Base-by-base conservation (phyloP, 306 rosid genomes). In the Vicia faba region DNA sequence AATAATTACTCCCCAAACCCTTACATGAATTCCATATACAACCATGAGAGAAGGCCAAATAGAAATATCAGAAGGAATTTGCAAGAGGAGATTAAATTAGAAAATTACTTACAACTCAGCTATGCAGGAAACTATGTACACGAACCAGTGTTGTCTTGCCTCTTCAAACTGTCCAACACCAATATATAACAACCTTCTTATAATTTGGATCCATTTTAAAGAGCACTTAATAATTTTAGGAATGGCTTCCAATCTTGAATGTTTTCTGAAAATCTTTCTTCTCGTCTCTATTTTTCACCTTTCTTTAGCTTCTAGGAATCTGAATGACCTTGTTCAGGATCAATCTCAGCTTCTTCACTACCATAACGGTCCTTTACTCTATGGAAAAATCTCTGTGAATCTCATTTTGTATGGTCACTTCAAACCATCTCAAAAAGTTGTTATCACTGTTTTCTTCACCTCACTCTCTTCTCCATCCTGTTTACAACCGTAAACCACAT, bases 381-480 rank as follows among this genome's bases (percentile, higher is more conserved):
- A 84, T 4, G 97, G 97, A 14, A 86, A 84, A 80, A 91, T 91
- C 71, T 20, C 88, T 2, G 61, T 91, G 0, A 91, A 85, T 16
- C 95, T 86, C 16, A 82, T 91, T 2, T 91, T 96, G 97, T 91
- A 91, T 49, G 97, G 97, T 1, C 66, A 83, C 1, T 91, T 91
- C 59, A 86, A 86, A 64, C 91, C 96, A 1, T 75, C 91, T 5
- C 97, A 88, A 58, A 81, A 81, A 58, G 91, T 96, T 49, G 80
- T 91, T 0, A 20, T 91, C 33, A 19, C 95, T 10, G 97, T 86
- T 75, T 91, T 91, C 58, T 3, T 91, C 5, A 71, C 81, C 64
- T 88, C 97, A 3, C 58, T 91, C 0, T 71, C 90, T 3, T 77
- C 86, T 8, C 67, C 80, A 0, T 12, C 67, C n/a, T n/a, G n/a